Evolutionary conservation across 1,284 basidiomycete species (phyloP).

Genomic region (Cryptococcus sp.): DNA sequence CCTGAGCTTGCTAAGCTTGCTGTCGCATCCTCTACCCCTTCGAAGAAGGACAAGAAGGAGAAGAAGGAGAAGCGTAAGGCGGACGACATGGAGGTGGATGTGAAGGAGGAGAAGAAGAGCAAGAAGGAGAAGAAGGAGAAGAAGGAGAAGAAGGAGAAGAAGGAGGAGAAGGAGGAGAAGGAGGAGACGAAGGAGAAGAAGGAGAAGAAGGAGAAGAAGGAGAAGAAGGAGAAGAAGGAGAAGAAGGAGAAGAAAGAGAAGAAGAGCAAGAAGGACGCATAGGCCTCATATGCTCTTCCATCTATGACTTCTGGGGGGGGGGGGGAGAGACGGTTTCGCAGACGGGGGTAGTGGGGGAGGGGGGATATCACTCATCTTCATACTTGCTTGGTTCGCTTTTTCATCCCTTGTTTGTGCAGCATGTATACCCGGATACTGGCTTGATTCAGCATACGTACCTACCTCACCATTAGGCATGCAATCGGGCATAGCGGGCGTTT

Average conservation of each 20-base stretch:
- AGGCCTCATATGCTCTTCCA: not conserved
- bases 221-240: conserved; percentile 5
- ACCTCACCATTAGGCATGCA: too few species aligned
- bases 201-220: conserved; percentile 12
- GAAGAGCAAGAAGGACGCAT: conserved; percentile 12
- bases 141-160: conserved; percentile 19
- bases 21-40: conserved; percentile 19
- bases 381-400: not conserved
- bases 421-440: conserved; percentile 11
- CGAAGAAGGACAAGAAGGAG: conserved; percentile 49
- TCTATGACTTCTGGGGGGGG: not conserved
- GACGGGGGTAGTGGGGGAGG: not conserved
- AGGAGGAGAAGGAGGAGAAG: conserved; percentile 16
- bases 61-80: conserved; percentile 43
- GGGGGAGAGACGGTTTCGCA: not conserved
- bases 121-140: conserved; percentile 51
- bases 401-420: conserved; percentile 3
- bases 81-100: conserved; percentile 18
- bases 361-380: not conserved
- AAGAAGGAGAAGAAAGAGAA: conserved; percentile 11
- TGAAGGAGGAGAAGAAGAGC: conserved; percentile 37
- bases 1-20: conserved; percentile 46
- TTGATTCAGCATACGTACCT: not conserved
- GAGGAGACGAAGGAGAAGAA: conserved; percentile 38
- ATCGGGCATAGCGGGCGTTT: too few species aligned